Conservation (phyloP, 305 asterid species). For the Ilex paraguariensis region DNA sequence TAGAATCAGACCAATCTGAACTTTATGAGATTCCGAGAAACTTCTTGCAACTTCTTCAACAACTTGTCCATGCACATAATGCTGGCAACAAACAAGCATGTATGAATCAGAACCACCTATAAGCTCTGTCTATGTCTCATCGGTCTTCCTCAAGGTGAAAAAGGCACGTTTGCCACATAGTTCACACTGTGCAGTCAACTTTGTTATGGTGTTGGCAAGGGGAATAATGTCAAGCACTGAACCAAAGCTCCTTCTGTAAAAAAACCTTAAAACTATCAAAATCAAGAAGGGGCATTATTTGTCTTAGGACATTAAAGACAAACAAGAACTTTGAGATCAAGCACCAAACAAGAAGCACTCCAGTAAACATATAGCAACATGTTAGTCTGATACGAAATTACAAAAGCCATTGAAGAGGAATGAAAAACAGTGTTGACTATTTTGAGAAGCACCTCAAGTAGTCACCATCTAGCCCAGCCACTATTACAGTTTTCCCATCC, state of each 20-base stretch:
- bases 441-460: constrained; percentile 46
- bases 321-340: not conserved
- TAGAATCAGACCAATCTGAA: not conserved
- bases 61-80: constrained; percentile 35
- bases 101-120: constrained; percentile 78
- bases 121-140: constrained; percentile 50
- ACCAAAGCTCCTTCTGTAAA: constrained; percentile 68
- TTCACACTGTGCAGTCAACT: constrained; percentile 76
- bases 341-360: not conserved
- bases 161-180: constrained; percentile 60
- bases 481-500: constrained; percentile 61
- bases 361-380: not conserved
- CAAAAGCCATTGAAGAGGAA: too few relatives aligned
- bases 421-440: not conserved
- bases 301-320: not conserved
- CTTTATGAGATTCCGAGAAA: constrained; percentile 3
- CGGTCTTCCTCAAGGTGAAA: constrained; percentile 69
- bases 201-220: constrained; percentile 70
- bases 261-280: not conserved
- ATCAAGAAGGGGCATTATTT: not conserved
- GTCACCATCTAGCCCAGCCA: constrained; percentile 97
- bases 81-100: constrained; percentile 91
- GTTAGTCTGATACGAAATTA: too few relatives aligned
- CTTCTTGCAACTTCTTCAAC: constrained; percentile 13
- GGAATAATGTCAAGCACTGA: constrained; percentile 73